These are phyloP conservation scores for Penicillium lividum DNA, from an alignment of 495 filamentous ascomycete species.

Conservation along the genomic window DNA sequence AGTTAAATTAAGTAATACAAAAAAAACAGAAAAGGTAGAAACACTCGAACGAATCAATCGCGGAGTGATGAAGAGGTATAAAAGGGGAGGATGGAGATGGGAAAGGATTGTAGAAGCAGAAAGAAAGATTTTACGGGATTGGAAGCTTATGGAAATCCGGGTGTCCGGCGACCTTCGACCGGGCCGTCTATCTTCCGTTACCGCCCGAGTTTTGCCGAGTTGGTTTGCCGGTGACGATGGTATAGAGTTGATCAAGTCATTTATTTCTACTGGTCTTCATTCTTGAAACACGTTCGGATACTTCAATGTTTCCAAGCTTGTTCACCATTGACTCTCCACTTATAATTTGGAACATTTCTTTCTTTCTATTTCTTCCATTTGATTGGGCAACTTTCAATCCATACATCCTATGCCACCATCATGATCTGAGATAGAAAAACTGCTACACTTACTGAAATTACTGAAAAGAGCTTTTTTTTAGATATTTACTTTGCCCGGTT, in stretches of 20 bases:
- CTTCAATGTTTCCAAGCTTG: no score
- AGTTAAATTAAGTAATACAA: slow-evolving; percentile 41
- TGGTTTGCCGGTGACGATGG: background rate
- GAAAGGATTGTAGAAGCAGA: slow-evolving; percentile 25
- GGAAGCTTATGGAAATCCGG: slow-evolving; percentile 46
- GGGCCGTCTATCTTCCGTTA: background rate
- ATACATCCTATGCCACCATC: no score
- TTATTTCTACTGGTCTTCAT: no score
- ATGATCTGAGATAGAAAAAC: background rate
- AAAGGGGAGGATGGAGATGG: slow-evolving; percentile 32
- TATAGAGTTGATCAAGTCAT: background rate
- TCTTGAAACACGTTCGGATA: background rate
- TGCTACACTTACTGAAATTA: background rate
- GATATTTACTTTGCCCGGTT: background rate
- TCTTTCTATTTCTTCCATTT: no score
- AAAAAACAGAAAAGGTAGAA: slow-evolving; percentile 36
- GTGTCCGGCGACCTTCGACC: background rate
- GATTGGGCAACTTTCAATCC: no score
- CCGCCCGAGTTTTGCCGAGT: slow-evolving; percentile 2
- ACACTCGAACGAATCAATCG: slow-evolving; percentile 46
- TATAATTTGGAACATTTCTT: no score
- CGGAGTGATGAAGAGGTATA: slow-evolving; percentile 33
- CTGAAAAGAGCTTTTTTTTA: background rate
- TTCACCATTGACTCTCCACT: no score
- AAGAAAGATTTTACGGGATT: slow-evolving; percentile 29